phyloP scores from a whole-genome alignment of 179 eudicot species.

The Beta macrorhiza region DNA sequence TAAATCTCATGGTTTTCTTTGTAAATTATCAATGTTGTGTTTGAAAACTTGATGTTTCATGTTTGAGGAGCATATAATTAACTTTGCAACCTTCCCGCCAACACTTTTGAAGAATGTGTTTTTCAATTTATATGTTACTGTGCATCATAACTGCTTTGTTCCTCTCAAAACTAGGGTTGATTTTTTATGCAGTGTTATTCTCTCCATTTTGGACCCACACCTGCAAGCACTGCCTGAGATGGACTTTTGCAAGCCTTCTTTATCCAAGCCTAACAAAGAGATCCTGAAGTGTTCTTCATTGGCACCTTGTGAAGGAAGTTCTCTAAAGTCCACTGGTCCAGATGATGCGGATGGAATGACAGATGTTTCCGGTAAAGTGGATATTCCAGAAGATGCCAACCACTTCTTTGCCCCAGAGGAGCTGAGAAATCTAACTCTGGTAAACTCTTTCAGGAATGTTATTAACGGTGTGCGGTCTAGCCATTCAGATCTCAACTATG shows the following conservation, averaged over 20 bases:
- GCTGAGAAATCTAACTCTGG: constrained; percentile 45
- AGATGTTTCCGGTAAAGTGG: constrained; percentile 49
- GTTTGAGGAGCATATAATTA: neutral
- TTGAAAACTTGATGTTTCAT: neutral
- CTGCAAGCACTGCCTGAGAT: constrained; percentile 66
- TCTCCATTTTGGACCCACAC: constrained; percentile 77
- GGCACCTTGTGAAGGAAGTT: constrained; percentile 35
- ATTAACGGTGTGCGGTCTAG: constrained; percentile 32
- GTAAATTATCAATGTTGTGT: neutral
- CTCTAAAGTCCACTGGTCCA: constrained; percentile 41
- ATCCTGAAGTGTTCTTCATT: constrained; percentile 26
- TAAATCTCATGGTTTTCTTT: neutral
- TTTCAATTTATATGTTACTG: neutral
- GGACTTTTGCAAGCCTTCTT: constrained; percentile 52
- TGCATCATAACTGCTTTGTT: constrained; percentile 1
- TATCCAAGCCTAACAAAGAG: constrained; percentile 40
- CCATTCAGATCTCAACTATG: constrained; percentile 26
- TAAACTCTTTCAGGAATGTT: constrained; percentile 33
- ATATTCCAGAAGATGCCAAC: constrained; percentile 53
- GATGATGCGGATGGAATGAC: constrained; percentile 46
- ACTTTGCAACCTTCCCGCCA: neutral
- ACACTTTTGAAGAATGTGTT: neutral
- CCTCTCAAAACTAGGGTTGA: constrained; percentile 4
- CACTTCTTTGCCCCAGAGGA: constrained; percentile 71
- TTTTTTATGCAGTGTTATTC: constrained; percentile 61